Evolutionary conservation across 176 grass and related monocot genomes (phyloP).

Genomic region (Ensete ventricosum): DNA sequence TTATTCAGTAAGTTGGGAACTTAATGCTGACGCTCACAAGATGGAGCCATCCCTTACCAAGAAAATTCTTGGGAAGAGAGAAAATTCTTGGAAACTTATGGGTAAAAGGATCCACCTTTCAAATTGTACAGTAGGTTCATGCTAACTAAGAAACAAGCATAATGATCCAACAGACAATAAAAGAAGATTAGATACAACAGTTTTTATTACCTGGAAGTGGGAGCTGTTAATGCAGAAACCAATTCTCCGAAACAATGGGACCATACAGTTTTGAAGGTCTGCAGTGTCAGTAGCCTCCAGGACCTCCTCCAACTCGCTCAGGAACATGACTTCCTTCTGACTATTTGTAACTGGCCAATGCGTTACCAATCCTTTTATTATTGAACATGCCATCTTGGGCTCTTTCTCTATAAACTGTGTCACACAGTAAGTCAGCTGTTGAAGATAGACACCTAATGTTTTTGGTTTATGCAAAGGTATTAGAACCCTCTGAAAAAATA

Average conservation of each 20-base stretch:
- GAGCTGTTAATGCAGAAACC: constrained; percentile 55
- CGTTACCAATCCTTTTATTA: constrained; percentile 59
- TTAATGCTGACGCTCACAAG: no score
- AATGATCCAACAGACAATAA: no score
- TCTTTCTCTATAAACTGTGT: constrained; percentile 37
- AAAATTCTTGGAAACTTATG: no score
- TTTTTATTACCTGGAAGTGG: constrained; percentile 65
- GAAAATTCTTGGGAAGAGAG: no score
- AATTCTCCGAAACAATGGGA: constrained; percentile 63
- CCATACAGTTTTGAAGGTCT: constrained; percentile 92
- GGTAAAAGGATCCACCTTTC: no score
- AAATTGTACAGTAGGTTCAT: no score
- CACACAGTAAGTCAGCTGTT: constrained; percentile 85
- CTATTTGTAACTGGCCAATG: constrained; percentile 88
- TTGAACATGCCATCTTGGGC: constrained; percentile 45
- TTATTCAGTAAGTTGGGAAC: no score
- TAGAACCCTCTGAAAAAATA: constrained; percentile 64
- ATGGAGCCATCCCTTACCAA: no score
- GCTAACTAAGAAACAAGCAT: no score
- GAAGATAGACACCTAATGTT: constrained; percentile 69
- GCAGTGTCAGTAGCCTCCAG: constrained; percentile 55
- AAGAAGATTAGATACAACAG: no score
- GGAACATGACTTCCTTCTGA: constrained; percentile 97
- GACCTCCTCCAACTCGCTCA: constrained; percentile 85
- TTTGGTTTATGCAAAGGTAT: constrained; percentile 82